Base-by-base conservation (phyloP, 108 stramenopile species). In the Nitzschia sp. region DNA sequence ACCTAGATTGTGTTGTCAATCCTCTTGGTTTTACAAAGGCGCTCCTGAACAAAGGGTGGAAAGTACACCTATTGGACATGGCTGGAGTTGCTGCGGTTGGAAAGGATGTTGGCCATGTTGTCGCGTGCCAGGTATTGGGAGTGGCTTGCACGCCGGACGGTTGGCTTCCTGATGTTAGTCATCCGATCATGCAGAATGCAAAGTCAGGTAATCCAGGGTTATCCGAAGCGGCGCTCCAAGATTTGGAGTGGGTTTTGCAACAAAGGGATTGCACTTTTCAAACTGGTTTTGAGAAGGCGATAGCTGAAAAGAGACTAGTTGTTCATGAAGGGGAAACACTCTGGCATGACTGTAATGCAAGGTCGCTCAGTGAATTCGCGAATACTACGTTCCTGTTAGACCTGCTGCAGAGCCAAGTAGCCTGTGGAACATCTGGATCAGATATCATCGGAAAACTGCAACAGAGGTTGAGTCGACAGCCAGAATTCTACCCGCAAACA, bases 1-100 rank as follows among this genome's bases (percentile, higher is more conserved):
- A 71, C 26, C 43, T 71, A 41, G 61, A 71, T 39, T 54, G 54
- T 55, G 70, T 71, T 7, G 70, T 61, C 9, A 71, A 71, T 53
- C 70, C 70, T 3, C 17, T 71, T 20, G 70, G 70, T 26, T 54
- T 71, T 8, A 60, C 48, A n/a, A 8, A 63, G 26, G 61, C 57
- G 11, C 29, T 69, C 6, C 8, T 59, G 20, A 11, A 53, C 5
- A 10, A 15, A 6, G 17, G 11, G 6, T 38, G n/a, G n/a, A 53
- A 41, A 10, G 46, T 71, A 0, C 70, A 63, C 26, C 1, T 71
- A 5, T 62, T 71, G 70, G 61, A 71, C 37, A 71, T 71, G 70
- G 12, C 52, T 12, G 70, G 70, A 10, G 42, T 71, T 24, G 60
- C 60, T 26, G 41, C 29, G 3, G 39, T 21, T 12, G 39, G 46